Evolutionary conservation across 352 stramenopile genomes (phyloP), one percentile per base, ranked within the genome.

Genomic region (Halophytophthora polymorphica): DNA sequence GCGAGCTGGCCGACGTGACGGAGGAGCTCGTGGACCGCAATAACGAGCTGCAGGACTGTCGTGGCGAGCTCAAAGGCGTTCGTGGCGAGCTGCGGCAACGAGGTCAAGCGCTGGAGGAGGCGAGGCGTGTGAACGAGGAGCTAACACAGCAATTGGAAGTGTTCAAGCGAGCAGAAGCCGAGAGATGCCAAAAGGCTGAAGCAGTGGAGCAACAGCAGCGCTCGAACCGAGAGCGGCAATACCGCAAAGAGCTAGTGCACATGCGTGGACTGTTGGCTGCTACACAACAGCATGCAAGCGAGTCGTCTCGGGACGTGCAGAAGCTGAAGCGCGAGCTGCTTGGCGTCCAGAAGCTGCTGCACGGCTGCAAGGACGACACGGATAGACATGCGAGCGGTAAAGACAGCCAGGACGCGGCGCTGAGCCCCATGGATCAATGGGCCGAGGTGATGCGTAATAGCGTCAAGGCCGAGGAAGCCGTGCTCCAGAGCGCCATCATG

Each of bases 261-360:
- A 65, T 83, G 61, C 74, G 64, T 3, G 64, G 81, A 19, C 42
- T 88, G 35, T 60, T 88, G 11, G 57, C 63, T 18, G 52, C 69
- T 11, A 84, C 78, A 17, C 66, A 83, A 17, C 62, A 78, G 39
- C 67, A 58, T n/a, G 56, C 70, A 35, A 58, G 40, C 4, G 69
- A 74, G 36, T 86, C 77, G 3, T 72, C 71, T 6, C 60, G 69
- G 11, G 73, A 77, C 34, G 76, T 88, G 19, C 53, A 72, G 28
- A 63, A 61, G 45, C 61, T 88, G 37, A 81, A 81, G 40, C 55
- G 65, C 7, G 77, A 86, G 17, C 59, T 88, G 0, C 43, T 70
- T 6, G 50, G 60, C 11, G 71, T 88, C 18, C 77, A 81, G 56
- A 58, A 69, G 40, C 25, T 81, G 28, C 53, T 88, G 10, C 55